Evolutionary conservation across 2,329 filamentous ascomycete genomes (phyloP), one percentile per base, ranked within the genome.

Genomic region (Coniochaeta sp.): DNA sequence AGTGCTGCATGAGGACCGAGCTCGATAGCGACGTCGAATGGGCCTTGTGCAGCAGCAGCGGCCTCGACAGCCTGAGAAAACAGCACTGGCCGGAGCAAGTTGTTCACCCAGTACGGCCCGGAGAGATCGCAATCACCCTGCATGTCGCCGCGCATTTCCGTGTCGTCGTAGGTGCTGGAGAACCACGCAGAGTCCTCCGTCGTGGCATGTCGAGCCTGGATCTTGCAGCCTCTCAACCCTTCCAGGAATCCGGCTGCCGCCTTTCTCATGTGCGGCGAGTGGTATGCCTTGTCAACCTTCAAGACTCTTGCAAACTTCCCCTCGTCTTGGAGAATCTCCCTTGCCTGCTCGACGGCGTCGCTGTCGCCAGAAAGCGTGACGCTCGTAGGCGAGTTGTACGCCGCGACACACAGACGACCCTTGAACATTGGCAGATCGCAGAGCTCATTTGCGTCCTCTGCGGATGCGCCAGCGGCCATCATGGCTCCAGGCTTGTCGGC

Each of bases 381-480:
- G 48, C 68, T 71, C 0, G 57, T 48, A 0, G 65, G 57, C 1
- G 65, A 70, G 60, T 70, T 74, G 52, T 53, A 56, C 20, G 64
- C 67, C 7, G 67, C 65, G 4, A 72, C 56, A 4, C 53, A 49
- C 1, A 65, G 51, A 0, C 58, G 55, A 8, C 66, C 68, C 3
- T 58, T 48, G 18, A 71, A 65, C 0, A 53, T 49, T 1, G 48
- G 40, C 0, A 60, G 32, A 0, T 54, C 50, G 6, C 57, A 54
- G 1, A 68, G 45, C 1, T 56, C 61, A 1, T 60, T 51, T 0
- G 68, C 69, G 30, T 75, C 68, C 4, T 70, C 65, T 6, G 61
- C 55, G 0, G 63, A 61, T 1, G 68, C 64, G 40, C 70, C 71
- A 1, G 70, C 71, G 0, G 74, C 74, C 27, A 78, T 58, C 77